Conservation (phyloP, 2,329 filamentous ascomycete species). For the Trichoderma breve region DNA sequence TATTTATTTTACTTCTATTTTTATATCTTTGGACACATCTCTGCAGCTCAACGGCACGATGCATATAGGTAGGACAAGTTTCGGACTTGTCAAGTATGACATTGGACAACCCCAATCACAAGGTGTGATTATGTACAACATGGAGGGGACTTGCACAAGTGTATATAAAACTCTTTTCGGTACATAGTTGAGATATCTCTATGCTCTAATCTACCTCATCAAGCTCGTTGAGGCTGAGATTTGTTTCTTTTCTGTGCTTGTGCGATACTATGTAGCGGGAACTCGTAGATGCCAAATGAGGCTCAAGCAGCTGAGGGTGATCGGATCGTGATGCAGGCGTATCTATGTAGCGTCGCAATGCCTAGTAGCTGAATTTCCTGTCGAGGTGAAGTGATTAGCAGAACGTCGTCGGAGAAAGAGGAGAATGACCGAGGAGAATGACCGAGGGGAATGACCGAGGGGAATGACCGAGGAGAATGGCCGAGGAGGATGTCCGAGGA, state of each 20-base stretch:
- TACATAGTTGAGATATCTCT: background rate
- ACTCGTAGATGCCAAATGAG: background rate
- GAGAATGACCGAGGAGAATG: background rate
- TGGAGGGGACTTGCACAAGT: background rate
- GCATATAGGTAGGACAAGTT: background rate
- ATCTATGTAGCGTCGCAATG: background rate
- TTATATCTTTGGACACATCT: background rate
- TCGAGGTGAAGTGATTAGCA: background rate
- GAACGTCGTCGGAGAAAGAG: background rate
- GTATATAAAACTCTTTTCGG: background rate
- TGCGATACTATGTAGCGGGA: background rate
- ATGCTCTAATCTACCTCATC: background rate
- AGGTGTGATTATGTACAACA: constrained; percentile 7
- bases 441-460: too few relatives aligned
- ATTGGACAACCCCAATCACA: background rate
- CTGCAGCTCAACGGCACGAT: background rate
- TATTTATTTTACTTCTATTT: background rate
- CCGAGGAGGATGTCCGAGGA: too few relatives aligned
- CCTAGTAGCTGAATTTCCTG: background rate
- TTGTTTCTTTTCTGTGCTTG: background rate
- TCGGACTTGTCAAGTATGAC: background rate
- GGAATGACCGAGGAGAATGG: too few relatives aligned
- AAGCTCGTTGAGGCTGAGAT: background rate
- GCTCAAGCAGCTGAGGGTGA: background rate
- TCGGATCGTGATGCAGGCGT: background rate